phyloP scores from a whole-genome alignment of 1,139 yeast species.

The Pichia inconspicua region DNA sequence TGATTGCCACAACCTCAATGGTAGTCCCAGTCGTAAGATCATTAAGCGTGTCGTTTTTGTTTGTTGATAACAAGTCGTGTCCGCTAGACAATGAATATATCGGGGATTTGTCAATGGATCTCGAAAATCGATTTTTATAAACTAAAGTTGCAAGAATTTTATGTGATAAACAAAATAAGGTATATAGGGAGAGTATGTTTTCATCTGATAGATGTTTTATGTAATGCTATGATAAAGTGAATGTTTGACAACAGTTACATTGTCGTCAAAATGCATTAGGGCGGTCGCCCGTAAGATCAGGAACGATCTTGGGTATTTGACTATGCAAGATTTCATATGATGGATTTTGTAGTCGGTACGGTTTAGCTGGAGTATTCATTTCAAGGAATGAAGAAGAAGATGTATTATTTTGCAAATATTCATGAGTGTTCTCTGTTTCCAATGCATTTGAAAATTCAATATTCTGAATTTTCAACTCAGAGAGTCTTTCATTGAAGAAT shows the following conservation, averaged over 20 bases:
- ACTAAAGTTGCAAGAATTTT: neutral
- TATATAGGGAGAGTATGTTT: too few relatives aligned
- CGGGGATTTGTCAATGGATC: neutral
- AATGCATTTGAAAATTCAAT: neutral
- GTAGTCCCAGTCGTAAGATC: constrained; percentile 5
- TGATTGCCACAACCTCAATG: constrained; percentile 7
- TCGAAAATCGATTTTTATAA: too few relatives aligned
- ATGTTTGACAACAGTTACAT: neutral
- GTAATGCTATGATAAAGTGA: neutral
- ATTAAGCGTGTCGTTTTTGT: neutral
- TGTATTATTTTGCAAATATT: neutral
- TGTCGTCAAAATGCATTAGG: constrained; percentile 8
- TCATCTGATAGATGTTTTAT: neutral
- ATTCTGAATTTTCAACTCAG: neutral
- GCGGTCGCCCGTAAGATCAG: constrained; percentile 9
- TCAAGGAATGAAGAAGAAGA: constrained; percentile 10
- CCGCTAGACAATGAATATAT: too few relatives aligned
- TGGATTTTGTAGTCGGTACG: neutral
- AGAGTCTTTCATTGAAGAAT: constrained; percentile 16
- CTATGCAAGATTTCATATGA: constrained; percentile 3
- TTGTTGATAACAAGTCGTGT: too few relatives aligned
- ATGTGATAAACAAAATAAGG: too few relatives aligned
- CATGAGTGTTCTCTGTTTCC: neutral
- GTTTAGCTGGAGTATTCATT: neutral
- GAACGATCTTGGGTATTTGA: constrained; percentile 12